Evolutionary conservation across 2,329 filamentous ascomycete species (phyloP).

Genomic region (Neofusicoccum parvum): DNA sequence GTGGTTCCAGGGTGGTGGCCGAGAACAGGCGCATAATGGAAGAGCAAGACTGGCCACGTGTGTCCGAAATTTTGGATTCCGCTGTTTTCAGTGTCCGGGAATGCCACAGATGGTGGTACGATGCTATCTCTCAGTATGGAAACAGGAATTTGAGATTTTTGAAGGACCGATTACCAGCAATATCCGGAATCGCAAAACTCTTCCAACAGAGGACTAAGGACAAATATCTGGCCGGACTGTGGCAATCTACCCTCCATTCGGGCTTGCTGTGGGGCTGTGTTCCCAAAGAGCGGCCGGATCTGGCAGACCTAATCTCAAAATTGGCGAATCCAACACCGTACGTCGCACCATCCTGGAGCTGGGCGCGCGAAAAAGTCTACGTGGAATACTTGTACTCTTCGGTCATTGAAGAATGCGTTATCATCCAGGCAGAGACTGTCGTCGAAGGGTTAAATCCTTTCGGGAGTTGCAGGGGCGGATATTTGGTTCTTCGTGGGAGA

Average conservation of each 20-base stretch:
- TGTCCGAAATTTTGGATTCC: too few relatives aligned
- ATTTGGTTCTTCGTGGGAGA: background rate
- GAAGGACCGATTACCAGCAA: background rate
- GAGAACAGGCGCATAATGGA: background rate
- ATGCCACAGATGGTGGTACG: background rate
- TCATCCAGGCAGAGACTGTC: background rate
- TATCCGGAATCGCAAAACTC: background rate
- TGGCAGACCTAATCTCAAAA: background rate
- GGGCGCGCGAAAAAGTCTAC: background rate
- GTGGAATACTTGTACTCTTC: background rate
- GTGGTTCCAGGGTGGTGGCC: background rate
- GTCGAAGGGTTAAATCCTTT: background rate
- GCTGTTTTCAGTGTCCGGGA: background rate
- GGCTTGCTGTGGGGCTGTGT: background rate
- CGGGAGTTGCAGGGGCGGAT: background rate
- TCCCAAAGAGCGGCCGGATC: too few relatives aligned
- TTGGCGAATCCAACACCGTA: background rate
- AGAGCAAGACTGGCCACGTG: too few relatives aligned
- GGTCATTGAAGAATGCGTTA: background rate
- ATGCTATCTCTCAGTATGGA: background rate
- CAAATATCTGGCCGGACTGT: background rate
- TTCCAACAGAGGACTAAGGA: background rate
- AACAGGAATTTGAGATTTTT: background rate
- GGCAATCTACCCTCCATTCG: background rate
- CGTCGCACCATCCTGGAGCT: background rate